Percentiles rank a stretch among this genome's conserved stretches.
These are phyloP conservation scores for Xylaria sp. DNA, from an alignment of 2,329 filamentous ascomycete genomes.

Conservation along the genomic window DNA sequence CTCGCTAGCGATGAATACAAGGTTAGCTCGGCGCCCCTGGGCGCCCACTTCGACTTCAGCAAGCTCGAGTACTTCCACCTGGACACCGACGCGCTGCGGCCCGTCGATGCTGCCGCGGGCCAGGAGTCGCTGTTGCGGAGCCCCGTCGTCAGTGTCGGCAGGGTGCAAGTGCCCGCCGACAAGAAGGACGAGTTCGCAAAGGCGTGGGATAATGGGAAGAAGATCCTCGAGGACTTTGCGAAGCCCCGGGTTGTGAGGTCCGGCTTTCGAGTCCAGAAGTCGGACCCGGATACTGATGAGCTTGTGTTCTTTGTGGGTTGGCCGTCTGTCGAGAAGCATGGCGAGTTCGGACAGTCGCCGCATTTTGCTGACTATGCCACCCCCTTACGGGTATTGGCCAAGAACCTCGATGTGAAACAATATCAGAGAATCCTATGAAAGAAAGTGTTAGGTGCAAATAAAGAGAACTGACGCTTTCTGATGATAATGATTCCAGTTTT, in stretches of 20 bases:
- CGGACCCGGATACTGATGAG: conserved; percentile 50
- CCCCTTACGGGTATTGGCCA: conserved; percentile 39
- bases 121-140: conserved; percentile 43
- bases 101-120: conserved; percentile 23
- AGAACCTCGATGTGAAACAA: conserved; percentile 46
- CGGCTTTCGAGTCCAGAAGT: conserved; percentile 57
- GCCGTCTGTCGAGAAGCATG: conserved; percentile 50
- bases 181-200: conserved; percentile 50
- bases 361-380: conserved; percentile 43
- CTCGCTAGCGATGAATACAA: conserved; percentile 56
- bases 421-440: conserved; percentile 48
- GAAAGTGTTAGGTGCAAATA: conserved; percentile 18
- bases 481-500: not conserved
- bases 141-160: conserved; percentile 54
- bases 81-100: conserved; percentile 46
- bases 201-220: conserved; percentile 51
- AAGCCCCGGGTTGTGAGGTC: conserved; percentile 50
- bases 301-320: conserved; percentile 55
- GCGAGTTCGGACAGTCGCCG: conserved; percentile 45
- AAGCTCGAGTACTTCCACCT: conserved; percentile 57
- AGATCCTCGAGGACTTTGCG: conserved; percentile 46
- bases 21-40: conserved; percentile 49
- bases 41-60: conserved; percentile 49
- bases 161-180: conserved; percentile 45
- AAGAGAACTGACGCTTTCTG: not conserved